Percentiles rank a stretch among this genome's conserved stretches.
These are phyloP conservation scores for Aspergillus amoenus DNA, from an alignment of 2,329 filamentous ascomycete species.

Conservation along the genomic window DNA sequence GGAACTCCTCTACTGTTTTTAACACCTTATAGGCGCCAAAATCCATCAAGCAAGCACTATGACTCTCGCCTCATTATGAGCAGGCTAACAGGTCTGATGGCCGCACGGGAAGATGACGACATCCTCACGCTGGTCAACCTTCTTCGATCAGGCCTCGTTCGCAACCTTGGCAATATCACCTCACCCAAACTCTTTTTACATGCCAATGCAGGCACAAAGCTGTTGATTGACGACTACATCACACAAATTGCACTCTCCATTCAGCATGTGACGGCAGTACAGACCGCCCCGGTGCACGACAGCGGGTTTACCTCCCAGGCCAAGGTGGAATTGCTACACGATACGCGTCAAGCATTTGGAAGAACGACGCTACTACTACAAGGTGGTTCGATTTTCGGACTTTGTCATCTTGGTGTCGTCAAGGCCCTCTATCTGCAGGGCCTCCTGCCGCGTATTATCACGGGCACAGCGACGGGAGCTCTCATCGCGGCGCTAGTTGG, in stretches of 20 bases:
- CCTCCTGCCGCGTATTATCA: slow-evolving; percentile 83
- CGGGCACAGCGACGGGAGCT: slow-evolving; percentile 85
- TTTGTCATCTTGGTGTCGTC: slow-evolving; percentile 87
- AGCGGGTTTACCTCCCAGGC: slow-evolving; percentile 66
- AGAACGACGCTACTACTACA: slow-evolving; percentile 82
- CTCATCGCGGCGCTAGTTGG: slow-evolving; percentile 85
- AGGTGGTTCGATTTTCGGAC: slow-evolving; percentile 85
- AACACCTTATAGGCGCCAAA: slow-evolving; percentile 66
- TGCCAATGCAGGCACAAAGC: slow-evolving; percentile 84
- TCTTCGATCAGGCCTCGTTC: slow-evolving; percentile 71
- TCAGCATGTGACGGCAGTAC: slow-evolving; percentile 69
- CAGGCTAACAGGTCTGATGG: slow-evolving; percentile 68
- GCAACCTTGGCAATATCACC: slow-evolving; percentile 90
- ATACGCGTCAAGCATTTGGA: slow-evolving; percentile 85
- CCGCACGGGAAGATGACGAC: slow-evolving; percentile 69
- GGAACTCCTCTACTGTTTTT: neutral
- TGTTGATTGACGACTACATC: slow-evolving; percentile 88
- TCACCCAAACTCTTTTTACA: slow-evolving; percentile 77
- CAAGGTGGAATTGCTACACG: slow-evolving; percentile 82
- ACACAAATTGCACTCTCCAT: slow-evolving; percentile 79
- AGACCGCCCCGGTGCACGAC: slow-evolving; percentile 54
- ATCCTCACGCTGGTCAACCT: slow-evolving; percentile 74
- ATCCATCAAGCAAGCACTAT: slow-evolving; percentile 76
- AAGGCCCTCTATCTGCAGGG: slow-evolving; percentile 81
- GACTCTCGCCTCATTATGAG: slow-evolving; percentile 82